Percentiles rank a stretch among this genome's conserved stretches.
Evolutionary conservation across 805 yeast genomes (phyloP).

Genomic region (Tetrapisispora namnaoensis): DNA sequence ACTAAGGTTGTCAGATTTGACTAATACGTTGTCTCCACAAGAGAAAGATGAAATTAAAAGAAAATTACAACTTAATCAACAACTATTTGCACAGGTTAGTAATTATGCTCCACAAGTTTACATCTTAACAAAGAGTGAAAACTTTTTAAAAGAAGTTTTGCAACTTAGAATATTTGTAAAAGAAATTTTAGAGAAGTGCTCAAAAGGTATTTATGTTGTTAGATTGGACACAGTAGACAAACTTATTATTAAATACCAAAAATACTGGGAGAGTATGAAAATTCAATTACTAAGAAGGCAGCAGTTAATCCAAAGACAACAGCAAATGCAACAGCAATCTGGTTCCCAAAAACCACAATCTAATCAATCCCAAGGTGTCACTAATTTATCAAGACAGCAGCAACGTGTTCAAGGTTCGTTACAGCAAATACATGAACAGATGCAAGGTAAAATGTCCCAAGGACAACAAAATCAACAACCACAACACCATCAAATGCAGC

Average conservation of each 20-base stretch:
- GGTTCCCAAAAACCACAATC: conserved; percentile 21
- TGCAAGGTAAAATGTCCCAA: conserved; percentile 9
- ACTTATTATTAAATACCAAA: conserved; percentile 60
- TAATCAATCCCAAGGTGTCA: conserved; percentile 8
- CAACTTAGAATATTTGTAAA: conserved; percentile 73
- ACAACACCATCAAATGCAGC: conserved; percentile 3
- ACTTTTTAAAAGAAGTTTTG: conserved; percentile 65
- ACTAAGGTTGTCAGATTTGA: conserved; percentile 55
- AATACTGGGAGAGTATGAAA: conserved; percentile 64
- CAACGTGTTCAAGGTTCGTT: conserved; percentile 20
- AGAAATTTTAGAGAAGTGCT: conserved; percentile 61
- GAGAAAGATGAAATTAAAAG: conserved; percentile 56
- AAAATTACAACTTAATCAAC: conserved; percentile 37
- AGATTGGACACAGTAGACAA: conserved; percentile 63
- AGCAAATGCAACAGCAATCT: conserved; percentile 21
- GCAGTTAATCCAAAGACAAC: conserved; percentile 32
- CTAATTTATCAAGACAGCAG: conserved; percentile 13
- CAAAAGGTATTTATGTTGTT: conserved; percentile 56
- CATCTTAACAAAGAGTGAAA: conserved; percentile 61
- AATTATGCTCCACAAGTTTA: conserved; percentile 71
- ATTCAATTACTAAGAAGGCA: conserved; percentile 41
- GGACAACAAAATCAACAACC: conserved; percentile 16
- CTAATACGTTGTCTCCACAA: conserved; percentile 47
- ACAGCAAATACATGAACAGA: conserved; percentile 23
- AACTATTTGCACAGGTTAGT: conserved; percentile 59